Base-by-base conservation (phyloP, 805 yeast species). In the Ogataea methylovora region DNA sequence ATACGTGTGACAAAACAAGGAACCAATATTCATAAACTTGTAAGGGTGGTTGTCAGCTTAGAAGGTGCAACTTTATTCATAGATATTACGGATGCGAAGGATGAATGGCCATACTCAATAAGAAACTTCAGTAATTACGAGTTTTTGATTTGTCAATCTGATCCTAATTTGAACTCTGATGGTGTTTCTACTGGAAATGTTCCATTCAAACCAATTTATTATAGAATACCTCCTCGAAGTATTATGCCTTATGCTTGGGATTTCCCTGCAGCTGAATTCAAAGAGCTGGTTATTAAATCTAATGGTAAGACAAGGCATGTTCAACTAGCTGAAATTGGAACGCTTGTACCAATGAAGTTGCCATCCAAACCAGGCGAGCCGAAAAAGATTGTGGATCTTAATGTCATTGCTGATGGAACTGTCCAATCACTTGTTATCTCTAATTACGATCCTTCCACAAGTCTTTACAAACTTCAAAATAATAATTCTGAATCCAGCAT, bases 211-310 rank as follows among this genome's bases (percentile, higher is more conserved):
- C 96, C 97, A 0, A 68, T 86, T 9, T 76, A 69, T 48, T 92
- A 90, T 54, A 71, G 75, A 30, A 69, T 94, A 10, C 97, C 97
- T 0, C 77, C 94, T 1, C 76, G 76, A 49, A 84, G 95, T 58
- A 94, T 86, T 2, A 92, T 92, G 97, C 96, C 97, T 0, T 92
- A 92, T 55, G 85, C 98, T 0, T 92, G 96, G 88, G 98, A 92
- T 54, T 92, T 73, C 58, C 98, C 98, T 1, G 86, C 94, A 34
- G 97, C 95, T 0, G 62, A 73, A 8, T 71, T 80, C 30, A 88
- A 87, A 54, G 96, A 88, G 49, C 59, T 92, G 22, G 69, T 86
- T 4, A 56, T 92, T 23, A 66, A 87, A 38, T 68, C 82, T 9
- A 80, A 79, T 32, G 83, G 84, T 1, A 67, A 79, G 20, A 88